A percentile compares a stretch with the other conserved stretches of the same genome.
Conservation (phyloP, 108 stramenopile species). For the Skeletonema potamos region DNA sequence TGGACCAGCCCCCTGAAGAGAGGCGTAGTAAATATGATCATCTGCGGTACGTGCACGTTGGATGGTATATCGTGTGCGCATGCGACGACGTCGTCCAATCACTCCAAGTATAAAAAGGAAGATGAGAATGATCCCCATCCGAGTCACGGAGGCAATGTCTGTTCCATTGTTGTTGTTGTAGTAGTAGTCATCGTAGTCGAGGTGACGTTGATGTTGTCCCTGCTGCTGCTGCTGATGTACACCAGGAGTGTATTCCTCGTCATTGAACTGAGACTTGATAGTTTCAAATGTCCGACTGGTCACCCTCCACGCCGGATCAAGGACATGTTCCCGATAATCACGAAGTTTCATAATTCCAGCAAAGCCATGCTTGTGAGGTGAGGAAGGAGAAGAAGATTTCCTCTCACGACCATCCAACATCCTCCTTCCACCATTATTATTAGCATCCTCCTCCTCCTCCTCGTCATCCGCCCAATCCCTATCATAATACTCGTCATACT, state of each 20-base stretch:
- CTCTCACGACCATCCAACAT: slow-evolving; percentile 9
- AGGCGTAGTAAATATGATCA: slow-evolving; percentile 82
- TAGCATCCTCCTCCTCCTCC: slow-evolving; percentile 8
- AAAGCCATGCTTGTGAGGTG: slow-evolving; percentile 41
- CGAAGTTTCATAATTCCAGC: slow-evolving; percentile 78
- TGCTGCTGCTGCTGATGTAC: background rate
- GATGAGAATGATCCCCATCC: slow-evolving; percentile 52
- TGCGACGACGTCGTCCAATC: slow-evolving; percentile 77
- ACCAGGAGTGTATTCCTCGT: slow-evolving; percentile 20
- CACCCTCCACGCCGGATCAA: slow-evolving; percentile 61
- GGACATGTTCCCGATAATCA: slow-evolving; percentile 62
- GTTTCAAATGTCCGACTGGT: slow-evolving; percentile 50
- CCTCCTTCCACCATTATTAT: slow-evolving; percentile 1
- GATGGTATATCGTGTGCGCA: slow-evolving; percentile 78
- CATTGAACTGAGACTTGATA: slow-evolving; percentile 25
- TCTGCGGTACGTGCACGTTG: slow-evolving; percentile 77
- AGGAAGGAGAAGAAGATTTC: no score
- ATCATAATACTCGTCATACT: slow-evolving; percentile 25
- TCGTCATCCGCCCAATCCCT: slow-evolving; percentile 4
- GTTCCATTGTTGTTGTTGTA: slow-evolving; percentile 3
- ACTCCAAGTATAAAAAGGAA: slow-evolving; percentile 76
- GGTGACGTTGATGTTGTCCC: background rate
- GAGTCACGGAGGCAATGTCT: slow-evolving; percentile 48
- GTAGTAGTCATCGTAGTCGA: slow-evolving; percentile 21
- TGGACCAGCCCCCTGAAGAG: slow-evolving; percentile 36